These are phyloP conservation scores for Cavenderia fasciculata DNA, from an alignment of 78 protist species.

Conservation along the genomic window DNA sequence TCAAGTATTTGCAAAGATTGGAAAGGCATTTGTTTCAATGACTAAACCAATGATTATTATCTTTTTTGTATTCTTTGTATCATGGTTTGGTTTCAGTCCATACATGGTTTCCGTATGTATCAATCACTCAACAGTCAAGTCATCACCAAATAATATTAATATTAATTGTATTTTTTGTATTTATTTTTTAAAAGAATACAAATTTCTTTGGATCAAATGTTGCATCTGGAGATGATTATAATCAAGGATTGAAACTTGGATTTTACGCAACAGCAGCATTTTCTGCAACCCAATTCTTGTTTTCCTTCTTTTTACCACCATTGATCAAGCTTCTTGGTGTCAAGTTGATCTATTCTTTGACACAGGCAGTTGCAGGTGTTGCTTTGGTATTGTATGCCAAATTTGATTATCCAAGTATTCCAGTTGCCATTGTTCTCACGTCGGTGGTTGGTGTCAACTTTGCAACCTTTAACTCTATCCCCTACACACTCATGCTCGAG, in stretches of 20 bases:
- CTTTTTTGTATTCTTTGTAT: constrained; percentile 48
- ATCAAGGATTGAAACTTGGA: constrained; percentile 53
- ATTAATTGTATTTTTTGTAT: too few relatives aligned
- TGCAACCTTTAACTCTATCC: constrained; percentile 45
- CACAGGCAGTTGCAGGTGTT: constrained; percentile 51
- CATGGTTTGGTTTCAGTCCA: constrained; percentile 77
- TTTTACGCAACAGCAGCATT: constrained; percentile 57
- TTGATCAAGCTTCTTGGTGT: constrained; percentile 3
- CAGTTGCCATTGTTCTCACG: constrained; percentile 37
- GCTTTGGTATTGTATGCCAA: constrained; percentile 19
- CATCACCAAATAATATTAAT: too few relatives aligned
- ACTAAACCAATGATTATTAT: constrained; percentile 34
- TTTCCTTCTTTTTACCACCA: constrained; percentile 30
- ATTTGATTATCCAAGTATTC: constrained; percentile 3
- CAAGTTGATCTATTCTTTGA: neutral
- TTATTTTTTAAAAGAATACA: too few relatives aligned
- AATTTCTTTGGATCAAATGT: constrained; percentile 47
- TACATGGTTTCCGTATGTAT: constrained; percentile 65
- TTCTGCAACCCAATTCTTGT: constrained; percentile 29
- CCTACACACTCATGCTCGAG: constrained; percentile 27
- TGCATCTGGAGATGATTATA: neutral
- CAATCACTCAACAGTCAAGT: too few relatives aligned
- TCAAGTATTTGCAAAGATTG: constrained; percentile 14
- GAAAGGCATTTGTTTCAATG: constrained; percentile 32
- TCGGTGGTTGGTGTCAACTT: constrained; percentile 44